Percentiles rank a stretch among this genome's conserved stretches.
These are phyloP conservation scores for Lentinula aciculospora DNA, from an alignment of 768 basidiomycete species.

Conservation along the genomic window DNA sequence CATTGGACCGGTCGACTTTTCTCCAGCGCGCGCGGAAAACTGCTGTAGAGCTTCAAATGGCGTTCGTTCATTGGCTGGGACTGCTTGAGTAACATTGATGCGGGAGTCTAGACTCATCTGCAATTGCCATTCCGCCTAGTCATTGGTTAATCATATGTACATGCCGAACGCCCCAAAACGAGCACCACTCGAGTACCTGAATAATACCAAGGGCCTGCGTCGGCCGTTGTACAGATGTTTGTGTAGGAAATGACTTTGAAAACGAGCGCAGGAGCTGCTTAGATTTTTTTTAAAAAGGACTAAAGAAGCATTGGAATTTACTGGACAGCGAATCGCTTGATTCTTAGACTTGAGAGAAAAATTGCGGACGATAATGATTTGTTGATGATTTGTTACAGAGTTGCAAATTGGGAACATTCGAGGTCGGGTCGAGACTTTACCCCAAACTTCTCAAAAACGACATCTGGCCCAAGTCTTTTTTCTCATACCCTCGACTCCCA, in stretches of 20 bases:
- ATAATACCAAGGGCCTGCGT: too few species aligned
- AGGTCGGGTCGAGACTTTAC: constrained; percentile 3
- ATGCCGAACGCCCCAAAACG: too few species aligned
- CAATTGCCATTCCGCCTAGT: neutral
- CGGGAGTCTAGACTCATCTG: neutral
- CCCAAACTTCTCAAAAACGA: neutral
- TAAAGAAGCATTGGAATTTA: too few species aligned
- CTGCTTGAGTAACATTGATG: neutral
- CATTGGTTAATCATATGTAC: neutral
- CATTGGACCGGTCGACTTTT: neutral
- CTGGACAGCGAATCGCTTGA: too few species aligned
- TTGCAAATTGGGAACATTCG: constrained; percentile 1
- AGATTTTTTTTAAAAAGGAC: neutral
- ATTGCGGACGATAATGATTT: neutral
- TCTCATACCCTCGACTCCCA: neutral
- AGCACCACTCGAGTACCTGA: too few species aligned
- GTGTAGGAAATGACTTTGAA: too few species aligned
- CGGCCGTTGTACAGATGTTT: neutral
- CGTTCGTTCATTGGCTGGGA: neutral
- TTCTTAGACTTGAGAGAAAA: neutral
- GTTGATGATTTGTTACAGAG: neutral
- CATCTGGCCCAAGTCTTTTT: neutral
- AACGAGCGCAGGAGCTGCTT: too few species aligned
- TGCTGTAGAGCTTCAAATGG: neutral
- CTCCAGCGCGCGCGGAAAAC: neutral